Evolutionary conservation across 2,329 filamentous ascomycete genomes (phyloP), one percentile per base, ranked within the genome.

Genomic region (Anisogramma anomala): DNA sequence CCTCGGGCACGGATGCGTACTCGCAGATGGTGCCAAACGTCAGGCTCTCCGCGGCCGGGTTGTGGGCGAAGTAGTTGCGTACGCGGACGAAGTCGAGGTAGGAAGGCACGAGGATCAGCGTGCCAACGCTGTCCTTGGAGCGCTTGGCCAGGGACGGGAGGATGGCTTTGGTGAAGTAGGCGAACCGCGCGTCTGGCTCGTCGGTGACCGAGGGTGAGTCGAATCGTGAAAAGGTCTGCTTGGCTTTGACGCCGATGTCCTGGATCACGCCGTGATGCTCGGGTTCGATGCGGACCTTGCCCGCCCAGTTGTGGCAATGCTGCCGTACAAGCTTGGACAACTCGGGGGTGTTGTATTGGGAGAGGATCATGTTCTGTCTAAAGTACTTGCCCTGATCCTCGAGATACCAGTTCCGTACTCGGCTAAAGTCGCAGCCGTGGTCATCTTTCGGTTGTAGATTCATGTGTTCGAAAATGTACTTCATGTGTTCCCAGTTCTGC

Each of bases 401-500:
- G n/a, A 96, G 72, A 57, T 95, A 96, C 86, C 86, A 96, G 49
- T 71, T 77, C 37, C 88, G 75, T 5, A 96, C 84, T 14, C 91
- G 83, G 50, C 82, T 84, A 58, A 96, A 94, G 65, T 98, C 91
- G 54, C 86, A 94, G 49, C 84, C 88, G 59, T 95, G 88, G 1
- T 85, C 76, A 52, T 94, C 84, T 55, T 82, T 85, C 27, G 91
- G 89, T 53, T 94, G 85, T 17, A 83, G 70, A 58, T 98, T 98
- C 48, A 98, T 73, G 58, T 94, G 85, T 48, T 85, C 79, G 55
- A 96, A 88, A 52, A 95, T 83, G 58, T 84, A 84, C 58, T 93
- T 84, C 46, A 95, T 76, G 57, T 98, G 89, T 55, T 95, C 87
- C 88, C 89, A 96, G 59, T 94, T 96, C 60, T 98, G 91, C 87